phyloP scores from a whole-genome alignment of 192 early-diverging fungal genomes.

The Linnemannia exigua region DNA sequence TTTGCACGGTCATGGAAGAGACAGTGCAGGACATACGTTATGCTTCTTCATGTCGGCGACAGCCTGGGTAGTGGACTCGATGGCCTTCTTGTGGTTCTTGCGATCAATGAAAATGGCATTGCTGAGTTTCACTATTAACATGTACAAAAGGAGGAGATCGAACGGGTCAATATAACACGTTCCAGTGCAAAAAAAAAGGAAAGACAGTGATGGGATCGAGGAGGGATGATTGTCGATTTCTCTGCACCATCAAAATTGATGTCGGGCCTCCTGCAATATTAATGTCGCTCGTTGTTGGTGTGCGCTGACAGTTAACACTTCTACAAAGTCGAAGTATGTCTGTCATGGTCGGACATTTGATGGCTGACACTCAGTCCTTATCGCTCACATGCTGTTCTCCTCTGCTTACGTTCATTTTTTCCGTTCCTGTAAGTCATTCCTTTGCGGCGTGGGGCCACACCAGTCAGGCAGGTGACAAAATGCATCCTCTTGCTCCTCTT shows the following conservation, averaged over 20 bases:
- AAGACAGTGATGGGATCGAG: not conserved
- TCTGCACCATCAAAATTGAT: not conserved
- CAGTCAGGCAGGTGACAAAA: too few relatives aligned
- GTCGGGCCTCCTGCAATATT: not conserved
- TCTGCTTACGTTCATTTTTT: not conserved
- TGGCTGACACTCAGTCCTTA: not conserved
- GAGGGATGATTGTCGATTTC: not conserved
- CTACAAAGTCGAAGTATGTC: not conserved
- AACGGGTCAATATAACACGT: not conserved
- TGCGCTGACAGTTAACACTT: not conserved
- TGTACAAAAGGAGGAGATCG: not conserved
- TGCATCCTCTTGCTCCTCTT: too few relatives aligned
- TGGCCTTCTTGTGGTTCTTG: conserved; percentile 82
- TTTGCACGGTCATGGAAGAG: not conserved
- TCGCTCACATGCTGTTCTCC: not conserved
- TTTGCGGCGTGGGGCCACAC: not conserved
- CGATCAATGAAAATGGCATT: conserved; percentile 92
- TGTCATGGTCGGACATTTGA: not conserved
- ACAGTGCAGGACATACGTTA: conserved; percentile 62
- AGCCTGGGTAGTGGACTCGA: conserved; percentile 82
- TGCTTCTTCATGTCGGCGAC: conserved; percentile 80
- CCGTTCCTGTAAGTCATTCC: not conserved
- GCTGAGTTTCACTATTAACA: conserved; percentile 73
- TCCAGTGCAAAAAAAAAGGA: not conserved
- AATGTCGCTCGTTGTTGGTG: not conserved